Conservation (phyloP, 495 filamentous ascomycete genomes). For the Corynascus novoguineensis region DNA sequence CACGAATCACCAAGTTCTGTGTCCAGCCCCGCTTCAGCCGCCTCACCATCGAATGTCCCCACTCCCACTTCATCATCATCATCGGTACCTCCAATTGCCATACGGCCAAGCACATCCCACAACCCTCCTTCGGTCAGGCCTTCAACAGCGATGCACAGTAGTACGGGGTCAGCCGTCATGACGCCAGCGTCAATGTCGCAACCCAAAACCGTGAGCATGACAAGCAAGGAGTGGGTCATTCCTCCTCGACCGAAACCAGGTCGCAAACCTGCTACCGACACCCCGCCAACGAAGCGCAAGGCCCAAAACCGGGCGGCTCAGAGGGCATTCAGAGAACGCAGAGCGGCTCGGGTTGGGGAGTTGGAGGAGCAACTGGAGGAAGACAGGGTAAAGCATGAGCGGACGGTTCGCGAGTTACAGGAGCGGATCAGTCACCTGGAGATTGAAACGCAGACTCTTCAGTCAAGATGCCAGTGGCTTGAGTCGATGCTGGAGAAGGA, state of each 20-base stretch:
- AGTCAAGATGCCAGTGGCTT: constrained; percentile 37
- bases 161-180: constrained; percentile 23
- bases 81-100: constrained; percentile 23
- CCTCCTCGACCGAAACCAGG: constrained; percentile 89
- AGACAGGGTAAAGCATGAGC: constrained; percentile 45
- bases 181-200: constrained; percentile 19
- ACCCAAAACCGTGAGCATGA: constrained; percentile 44
- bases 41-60: constrained; percentile 24
- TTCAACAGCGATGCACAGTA: constrained; percentile 20
- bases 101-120: constrained; percentile 26
- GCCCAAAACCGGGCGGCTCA: constrained; percentile 92
- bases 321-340: constrained; percentile 80
- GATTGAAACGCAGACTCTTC: constrained; percentile 41
- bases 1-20: constrained; percentile 17
- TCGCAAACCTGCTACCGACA: constrained; percentile 85
- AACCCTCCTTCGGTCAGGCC: constrained; percentile 15
- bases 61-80: constrained; percentile 22
- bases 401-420: constrained; percentile 41
- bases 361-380: constrained; percentile 78
- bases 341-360: constrained; percentile 78
- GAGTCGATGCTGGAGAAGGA: constrained; percentile 42
- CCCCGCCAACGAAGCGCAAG: constrained; percentile 85
- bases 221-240: constrained; percentile 81
- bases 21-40: constrained; percentile 27
- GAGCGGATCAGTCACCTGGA: constrained; percentile 43